phyloP scores from a whole-genome alignment of 139 green algal genomes.

The Yamagishiella unicocca region DNA sequence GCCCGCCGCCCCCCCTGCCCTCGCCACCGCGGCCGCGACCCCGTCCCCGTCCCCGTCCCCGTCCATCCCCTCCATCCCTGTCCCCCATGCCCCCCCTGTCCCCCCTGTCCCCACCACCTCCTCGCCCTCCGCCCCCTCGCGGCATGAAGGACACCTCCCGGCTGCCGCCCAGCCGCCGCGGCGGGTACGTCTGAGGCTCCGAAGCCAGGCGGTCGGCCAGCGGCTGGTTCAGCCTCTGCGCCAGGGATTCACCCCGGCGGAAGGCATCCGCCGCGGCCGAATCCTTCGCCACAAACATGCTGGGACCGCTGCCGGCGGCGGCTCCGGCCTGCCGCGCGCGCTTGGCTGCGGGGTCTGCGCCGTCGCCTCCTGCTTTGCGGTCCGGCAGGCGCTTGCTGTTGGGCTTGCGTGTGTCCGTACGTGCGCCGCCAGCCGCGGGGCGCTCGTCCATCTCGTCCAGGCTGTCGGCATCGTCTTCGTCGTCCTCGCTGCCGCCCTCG shows the following conservation, averaged over 20 bases:
- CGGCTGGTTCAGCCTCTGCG: slow-evolving; percentile 64
- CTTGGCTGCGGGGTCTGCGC: slow-evolving; percentile 37
- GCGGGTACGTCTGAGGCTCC: background rate
- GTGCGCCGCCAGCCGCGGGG: background rate
- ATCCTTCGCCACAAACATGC: slow-evolving; percentile 85
- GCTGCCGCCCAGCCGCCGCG: slow-evolving; percentile 66
- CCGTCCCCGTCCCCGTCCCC: background rate
- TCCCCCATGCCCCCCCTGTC: too few relatives aligned
- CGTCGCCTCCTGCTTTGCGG: background rate
- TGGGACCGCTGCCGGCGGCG: slow-evolving; percentile 36
- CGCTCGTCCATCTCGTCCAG: slow-evolving; percentile 46
- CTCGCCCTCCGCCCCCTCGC: slow-evolving; percentile 27
- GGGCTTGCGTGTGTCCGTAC: background rate
- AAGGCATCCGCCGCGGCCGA: slow-evolving; percentile 76
- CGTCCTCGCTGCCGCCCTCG: background rate
- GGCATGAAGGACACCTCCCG: slow-evolving; percentile 80
- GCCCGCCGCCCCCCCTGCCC: background rate
- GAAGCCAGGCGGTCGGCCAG: slow-evolving; percentile 66
- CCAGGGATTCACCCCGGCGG: slow-evolving; percentile 63
- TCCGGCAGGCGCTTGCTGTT: slow-evolving; percentile 1
- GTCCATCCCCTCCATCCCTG: background rate
- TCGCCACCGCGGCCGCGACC: background rate
- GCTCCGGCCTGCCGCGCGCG: background rate
- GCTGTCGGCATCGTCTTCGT: slow-evolving; percentile 13
- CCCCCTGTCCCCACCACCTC: too few relatives aligned